Evolutionary conservation across 805 yeast species (phyloP).

Genomic region (Barnettozyma pratensis): DNA sequence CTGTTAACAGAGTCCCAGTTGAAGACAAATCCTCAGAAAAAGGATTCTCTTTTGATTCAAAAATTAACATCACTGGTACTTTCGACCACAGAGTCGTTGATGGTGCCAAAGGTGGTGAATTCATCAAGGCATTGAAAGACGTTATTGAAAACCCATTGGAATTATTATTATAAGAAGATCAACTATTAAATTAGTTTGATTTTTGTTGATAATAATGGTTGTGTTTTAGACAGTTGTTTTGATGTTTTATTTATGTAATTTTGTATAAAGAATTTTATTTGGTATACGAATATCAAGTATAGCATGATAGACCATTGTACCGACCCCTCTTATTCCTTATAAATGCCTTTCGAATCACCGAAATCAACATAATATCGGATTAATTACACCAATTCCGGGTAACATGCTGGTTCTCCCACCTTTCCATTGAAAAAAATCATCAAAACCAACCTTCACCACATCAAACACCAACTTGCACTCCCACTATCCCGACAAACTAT

Average conservation of each 20-base stretch:
- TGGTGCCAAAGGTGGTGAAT: slow-evolving; percentile 98
- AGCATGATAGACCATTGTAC: too few relatives aligned
- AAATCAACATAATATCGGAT: not conserved
- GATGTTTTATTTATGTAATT: not conserved
- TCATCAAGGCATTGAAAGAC: slow-evolving; percentile 86
- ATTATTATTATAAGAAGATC: slow-evolving; percentile 60
- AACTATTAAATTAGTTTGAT: too few relatives aligned
- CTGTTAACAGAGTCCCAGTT: slow-evolving; percentile 86
- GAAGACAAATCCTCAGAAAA: slow-evolving; percentile 87
- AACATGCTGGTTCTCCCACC: not conserved
- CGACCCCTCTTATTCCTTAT: too few relatives aligned
- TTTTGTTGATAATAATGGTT: not conserved
- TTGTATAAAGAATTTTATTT: not conserved
- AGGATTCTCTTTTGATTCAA: slow-evolving; percentile 90
- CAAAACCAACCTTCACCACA: not conserved
- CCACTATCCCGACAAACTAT: not conserved
- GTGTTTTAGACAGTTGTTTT: not conserved
- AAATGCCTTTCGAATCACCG: not conserved
- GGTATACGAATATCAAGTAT: not conserved
- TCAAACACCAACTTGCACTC: not conserved
- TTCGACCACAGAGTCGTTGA: slow-evolving; percentile 97
- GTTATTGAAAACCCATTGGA: slow-evolving; percentile 95
- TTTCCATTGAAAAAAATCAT: not conserved
- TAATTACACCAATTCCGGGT: not conserved
- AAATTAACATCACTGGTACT: slow-evolving; percentile 89